Evolutionary conservation across 495 filamentous ascomycete species (phyloP), one percentile per base, ranked within the genome.

Genomic region (Immersiella caudata): DNA sequence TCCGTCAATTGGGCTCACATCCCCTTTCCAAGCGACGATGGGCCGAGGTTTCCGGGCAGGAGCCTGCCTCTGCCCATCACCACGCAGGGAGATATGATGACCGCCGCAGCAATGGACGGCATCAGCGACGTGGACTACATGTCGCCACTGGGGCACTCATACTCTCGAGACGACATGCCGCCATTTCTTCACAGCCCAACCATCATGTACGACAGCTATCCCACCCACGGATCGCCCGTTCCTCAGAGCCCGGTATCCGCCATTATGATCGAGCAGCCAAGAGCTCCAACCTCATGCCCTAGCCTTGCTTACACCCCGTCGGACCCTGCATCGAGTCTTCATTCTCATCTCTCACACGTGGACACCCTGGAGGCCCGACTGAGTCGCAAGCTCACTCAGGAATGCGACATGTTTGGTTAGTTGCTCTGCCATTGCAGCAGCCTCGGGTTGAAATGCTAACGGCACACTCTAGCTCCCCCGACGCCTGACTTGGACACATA

Each of bases 51-150:
- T 57, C 24, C 58, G n/a, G 70, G 64, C 16, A 66, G 70, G 50
- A 50, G 54, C 8, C 64, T 73, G 3, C 74, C 73, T 24, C 64
- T 76, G 21, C 67, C 70, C 4, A 57, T 73, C 11, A 68, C 74
- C 6, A 55, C 78, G 27, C 76, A 77, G 36, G 70, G 71, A n/a
- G 82, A 84, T 22, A 75, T 79, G 65, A 75, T 85, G 55, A 46
- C 40, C 2, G 82, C 79, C 11, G 79, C 80, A 4, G 81, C 82
- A 16, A 74, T 84, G 60, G 83, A 85, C 68, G 79, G 83, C 5
- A 78, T 87, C 55, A 85, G 82, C 68, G 84, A 86, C 16, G 78
- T 83, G 57, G 83, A 87, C 70, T 87, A 86, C 69, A 79, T 82
- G 62, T 86, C 84, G 24, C 83, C 84, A 12, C 72, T 85, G 50